phyloP scores from a whole-genome alignment of 345 rosid genomes.

The Populus ilicifolia region DNA sequence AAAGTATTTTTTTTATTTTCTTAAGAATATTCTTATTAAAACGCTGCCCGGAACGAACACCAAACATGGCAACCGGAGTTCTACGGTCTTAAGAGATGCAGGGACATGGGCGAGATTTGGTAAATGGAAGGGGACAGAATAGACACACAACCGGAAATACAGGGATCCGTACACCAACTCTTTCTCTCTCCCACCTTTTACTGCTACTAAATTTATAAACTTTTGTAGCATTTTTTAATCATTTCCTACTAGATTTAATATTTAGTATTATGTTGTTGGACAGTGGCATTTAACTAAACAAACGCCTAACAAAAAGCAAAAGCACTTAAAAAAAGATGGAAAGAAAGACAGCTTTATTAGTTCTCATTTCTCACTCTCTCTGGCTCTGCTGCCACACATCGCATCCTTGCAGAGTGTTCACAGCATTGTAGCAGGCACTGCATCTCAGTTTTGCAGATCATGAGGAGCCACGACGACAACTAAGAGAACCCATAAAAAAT shows the following conservation, averaged over 20 bases:
- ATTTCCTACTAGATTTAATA: neutral
- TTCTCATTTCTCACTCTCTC: neutral
- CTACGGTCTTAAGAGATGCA: neutral
- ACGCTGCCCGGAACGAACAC: no score
- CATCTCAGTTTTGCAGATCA: conserved; percentile 14
- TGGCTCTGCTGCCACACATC: conserved; percentile 38
- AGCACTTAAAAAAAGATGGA: neutral
- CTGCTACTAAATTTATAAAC: neutral
- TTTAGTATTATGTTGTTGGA: no score
- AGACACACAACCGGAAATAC: conserved; percentile 62
- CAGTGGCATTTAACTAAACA: no score
- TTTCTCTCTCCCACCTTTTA: conserved; percentile 1
- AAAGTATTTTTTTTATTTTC: no score
- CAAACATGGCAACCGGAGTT: no score
- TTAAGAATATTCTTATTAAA: no score
- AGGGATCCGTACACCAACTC: conserved; percentile 42
- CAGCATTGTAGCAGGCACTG: conserved; percentile 43
- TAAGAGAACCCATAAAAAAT: neutral
- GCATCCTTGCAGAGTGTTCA: conserved; percentile 28
- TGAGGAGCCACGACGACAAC: conserved; percentile 13
- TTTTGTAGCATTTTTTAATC: neutral
- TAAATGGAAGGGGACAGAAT: conserved; percentile 47
- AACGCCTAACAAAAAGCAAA: neutral
- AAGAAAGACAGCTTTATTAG: neutral
- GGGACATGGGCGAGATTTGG: conserved; percentile 42